Percentiles rank a stretch among this genome's conserved stretches.
phyloP scores from a whole-genome alignment of 176 grass and related monocot species.

The Aegilops sharonensis region DNA sequence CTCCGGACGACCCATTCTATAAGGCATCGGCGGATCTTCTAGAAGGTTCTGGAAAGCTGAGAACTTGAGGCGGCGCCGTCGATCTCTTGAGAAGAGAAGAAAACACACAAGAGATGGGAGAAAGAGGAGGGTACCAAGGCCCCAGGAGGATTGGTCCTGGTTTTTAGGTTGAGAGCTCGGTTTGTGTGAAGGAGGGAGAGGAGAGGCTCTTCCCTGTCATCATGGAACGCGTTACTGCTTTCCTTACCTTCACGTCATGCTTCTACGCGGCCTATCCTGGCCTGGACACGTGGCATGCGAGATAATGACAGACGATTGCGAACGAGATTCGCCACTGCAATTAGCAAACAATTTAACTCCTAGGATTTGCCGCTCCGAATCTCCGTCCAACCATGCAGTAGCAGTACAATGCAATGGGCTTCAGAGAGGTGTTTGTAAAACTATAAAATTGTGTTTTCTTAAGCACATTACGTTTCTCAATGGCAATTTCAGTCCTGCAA shows the following conservation, averaged over 20 bases:
- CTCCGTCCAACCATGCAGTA: too few relatives aligned
- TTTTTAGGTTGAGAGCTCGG: conserved; percentile 43
- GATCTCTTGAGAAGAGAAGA: not conserved
- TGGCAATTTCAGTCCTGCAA: too few relatives aligned
- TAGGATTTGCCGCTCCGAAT: not conserved
- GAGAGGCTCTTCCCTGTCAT: not conserved
- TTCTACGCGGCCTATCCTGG: not conserved
- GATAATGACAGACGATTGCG: not conserved
- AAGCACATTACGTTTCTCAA: too few relatives aligned
- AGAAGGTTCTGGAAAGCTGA: not conserved
- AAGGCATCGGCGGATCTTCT: not conserved
- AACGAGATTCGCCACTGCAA: not conserved
- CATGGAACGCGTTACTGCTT: not conserved
- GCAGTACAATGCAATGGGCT: too few relatives aligned
- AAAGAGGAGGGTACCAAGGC: not conserved
- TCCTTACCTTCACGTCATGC: not conserved
- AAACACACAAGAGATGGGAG: not conserved
- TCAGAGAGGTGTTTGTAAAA: too few relatives aligned
- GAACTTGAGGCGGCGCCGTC: not conserved
- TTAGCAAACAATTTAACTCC: not conserved
- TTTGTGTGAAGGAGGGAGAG: conserved; percentile 29
- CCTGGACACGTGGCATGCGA: not conserved
- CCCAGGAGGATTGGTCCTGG: not conserved
- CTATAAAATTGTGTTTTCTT: too few relatives aligned
- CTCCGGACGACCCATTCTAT: conserved; percentile 3